A percentile compares a stretch with the other conserved stretches of the same genome.
These are phyloP conservation scores for Botryotinia calthae DNA, from an alignment of 2,329 filamentous ascomycete species.

Conservation along the genomic window DNA sequence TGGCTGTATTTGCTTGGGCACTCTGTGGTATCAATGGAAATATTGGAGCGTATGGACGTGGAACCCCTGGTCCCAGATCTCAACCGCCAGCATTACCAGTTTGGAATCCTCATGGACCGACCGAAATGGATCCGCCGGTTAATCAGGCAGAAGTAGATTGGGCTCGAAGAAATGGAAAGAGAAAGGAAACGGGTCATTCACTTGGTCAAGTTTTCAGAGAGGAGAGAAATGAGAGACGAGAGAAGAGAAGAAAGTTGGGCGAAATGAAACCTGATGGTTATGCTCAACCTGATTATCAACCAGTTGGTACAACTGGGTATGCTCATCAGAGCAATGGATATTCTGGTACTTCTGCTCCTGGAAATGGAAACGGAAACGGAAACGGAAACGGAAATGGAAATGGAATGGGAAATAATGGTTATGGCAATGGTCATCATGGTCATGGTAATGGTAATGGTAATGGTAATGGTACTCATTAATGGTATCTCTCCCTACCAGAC, in stretches of 20 bases:
- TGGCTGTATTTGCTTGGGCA: conserved; percentile 86
- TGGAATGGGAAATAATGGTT: neutral
- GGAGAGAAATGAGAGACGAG: conserved; percentile 23
- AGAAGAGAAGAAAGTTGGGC: conserved; percentile 5
- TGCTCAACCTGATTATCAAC: neutral
- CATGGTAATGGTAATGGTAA: neutral
- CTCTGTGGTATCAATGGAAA: conserved; percentile 77
- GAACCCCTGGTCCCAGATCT: conserved; percentile 61
- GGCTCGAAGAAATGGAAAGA: conserved; percentile 12
- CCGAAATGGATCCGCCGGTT: conserved; percentile 38
- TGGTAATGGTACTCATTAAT: neutral
- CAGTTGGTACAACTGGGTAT: neutral
- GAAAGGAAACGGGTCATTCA: conserved; percentile 15
- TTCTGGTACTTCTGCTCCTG: neutral
- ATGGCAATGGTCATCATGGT: neutral
- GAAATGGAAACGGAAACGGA: neutral
- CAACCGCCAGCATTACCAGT: conserved; percentile 58
- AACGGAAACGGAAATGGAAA: neutral
- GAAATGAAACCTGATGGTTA: neutral
- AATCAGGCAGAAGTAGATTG: conserved; percentile 38
- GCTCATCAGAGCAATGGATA: neutral
- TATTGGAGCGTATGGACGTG: conserved; percentile 61
- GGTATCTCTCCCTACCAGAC: neutral
- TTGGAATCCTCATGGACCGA: conserved; percentile 50
- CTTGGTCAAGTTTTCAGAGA: conserved; percentile 15